Evolutionary conservation across 2,329 filamentous ascomycete genomes (phyloP), one percentile per base, ranked within the genome.

Genomic region (Penicillium sp.): DNA sequence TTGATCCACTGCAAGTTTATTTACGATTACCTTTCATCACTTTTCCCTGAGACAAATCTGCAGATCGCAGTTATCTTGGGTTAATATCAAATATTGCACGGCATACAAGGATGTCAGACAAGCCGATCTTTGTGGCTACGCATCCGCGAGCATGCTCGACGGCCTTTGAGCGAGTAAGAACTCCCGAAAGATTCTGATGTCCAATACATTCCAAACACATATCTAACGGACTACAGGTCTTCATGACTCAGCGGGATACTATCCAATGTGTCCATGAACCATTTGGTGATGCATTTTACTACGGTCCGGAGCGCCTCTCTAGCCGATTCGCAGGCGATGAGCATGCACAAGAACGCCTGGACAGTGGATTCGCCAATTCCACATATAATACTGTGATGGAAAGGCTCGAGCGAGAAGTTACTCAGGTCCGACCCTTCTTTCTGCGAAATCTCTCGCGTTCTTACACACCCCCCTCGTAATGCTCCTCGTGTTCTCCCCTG

Each of bases 201-300:
- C 0, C 10, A 29, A 28, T 37, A 12, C 15, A 35, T 39, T 24
- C 8, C 2, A 8, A 28, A 15, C 33, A 28, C 28, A 17, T 39
- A 53, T 40, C 43, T 52, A 33, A 55, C 47, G 33, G 49, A 46
- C 40, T 37, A 21, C 59, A 93, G 87, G 90, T 97, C 57, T 97
- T 98, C 71, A 96, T 97, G 91, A 95, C 90, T 61, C 85, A 88
- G 59, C 80, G 81, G 60, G 84, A 95, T 64, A 83, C 78, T 47
- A 79, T 97, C 52, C 77, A 84, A 62, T 95, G 88, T 67, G 77
- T 93, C 61, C 93, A 97, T 69, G 93, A 98, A 74, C 93, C 93
- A 5, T 97, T 97, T 71, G 91, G 91, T 47, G 93, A 97, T 72
- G 87, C 90, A 53, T 97, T 91, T 67, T 97, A 97, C 74, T 97